A percentile compares a stretch with the other conserved stretches of the same genome.
Conservation (phyloP, 257 asterid genomes). For the Fraxinus americana region DNA sequence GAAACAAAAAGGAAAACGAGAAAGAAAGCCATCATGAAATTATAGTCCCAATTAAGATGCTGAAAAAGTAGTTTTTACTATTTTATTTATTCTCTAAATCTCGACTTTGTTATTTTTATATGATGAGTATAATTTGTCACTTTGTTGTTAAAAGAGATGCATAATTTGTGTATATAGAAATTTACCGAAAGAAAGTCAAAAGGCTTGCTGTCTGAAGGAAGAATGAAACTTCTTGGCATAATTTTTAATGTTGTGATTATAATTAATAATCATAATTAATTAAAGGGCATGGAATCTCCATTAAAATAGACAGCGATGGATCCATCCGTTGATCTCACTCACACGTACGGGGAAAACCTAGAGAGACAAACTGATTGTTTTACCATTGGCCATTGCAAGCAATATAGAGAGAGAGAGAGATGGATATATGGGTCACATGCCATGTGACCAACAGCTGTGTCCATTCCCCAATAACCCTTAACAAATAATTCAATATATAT, state of each 20-base stretch:
- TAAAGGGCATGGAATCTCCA: slow-evolving; percentile 56
- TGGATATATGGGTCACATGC: slow-evolving; percentile 64
- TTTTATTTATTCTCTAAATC: not conserved
- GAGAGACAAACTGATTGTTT: slow-evolving; percentile 48
- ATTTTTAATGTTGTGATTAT: not conserved
- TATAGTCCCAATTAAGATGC: slow-evolving; percentile 8
- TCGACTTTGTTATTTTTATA: not conserved
- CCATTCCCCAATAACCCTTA: not conserved
- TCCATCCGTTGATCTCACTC: slow-evolving; percentile 41
- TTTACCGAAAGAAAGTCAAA: not conserved
- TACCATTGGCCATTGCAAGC: not conserved
- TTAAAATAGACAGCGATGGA: slow-evolving; percentile 50
- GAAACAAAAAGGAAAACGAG: not conserved
- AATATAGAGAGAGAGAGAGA: not conserved
- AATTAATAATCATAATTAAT: slow-evolving; percentile 23
- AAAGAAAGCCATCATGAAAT: slow-evolving; percentile 8
- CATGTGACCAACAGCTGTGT: slow-evolving; percentile 87
- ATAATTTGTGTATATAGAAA: not conserved
- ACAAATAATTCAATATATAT: slow-evolving; percentile 43
- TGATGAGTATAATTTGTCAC: slow-evolving; percentile 15
- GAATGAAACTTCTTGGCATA: slow-evolving; percentile 15
- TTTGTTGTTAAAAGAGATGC: not conserved
- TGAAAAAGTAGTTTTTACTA: not conserved
- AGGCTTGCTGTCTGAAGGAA: not conserved
- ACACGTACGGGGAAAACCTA: slow-evolving; percentile 69